Conservation (phyloP, 305 asterid genomes). For the Andrographis paniculata region DNA sequence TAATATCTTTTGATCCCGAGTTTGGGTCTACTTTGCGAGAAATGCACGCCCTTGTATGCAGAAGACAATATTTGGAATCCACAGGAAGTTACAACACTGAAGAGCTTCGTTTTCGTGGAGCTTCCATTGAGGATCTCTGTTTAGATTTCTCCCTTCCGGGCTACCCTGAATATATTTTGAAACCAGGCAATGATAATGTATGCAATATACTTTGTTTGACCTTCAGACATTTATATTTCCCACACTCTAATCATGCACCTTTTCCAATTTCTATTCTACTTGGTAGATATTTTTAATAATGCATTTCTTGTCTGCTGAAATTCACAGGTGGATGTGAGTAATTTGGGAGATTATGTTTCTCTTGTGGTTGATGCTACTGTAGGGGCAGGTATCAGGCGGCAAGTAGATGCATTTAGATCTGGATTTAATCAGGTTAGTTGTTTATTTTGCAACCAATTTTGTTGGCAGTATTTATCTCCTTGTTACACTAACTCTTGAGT, state of each 20-base stretch:
- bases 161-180: conserved; percentile 72
- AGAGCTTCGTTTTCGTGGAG: conserved; percentile 65
- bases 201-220: conserved; percentile 12
- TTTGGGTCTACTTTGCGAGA: conserved; percentile 86
- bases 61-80: conserved; percentile 62
- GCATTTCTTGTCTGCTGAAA: no score
- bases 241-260: background rate
- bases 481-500: background rate
- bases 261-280: background rate
- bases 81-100: conserved; percentile 39
- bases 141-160: conserved; percentile 96
- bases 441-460: conserved; percentile 8
- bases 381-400: conserved; percentile 69
- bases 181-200: conserved; percentile 67
- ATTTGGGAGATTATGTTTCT: conserved; percentile 76
- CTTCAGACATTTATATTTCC: background rate
- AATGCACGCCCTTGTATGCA: conserved; percentile 75
- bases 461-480: conserved; percentile 7
- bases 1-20: conserved; percentile 67
- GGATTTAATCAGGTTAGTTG: conserved; percentile 87
- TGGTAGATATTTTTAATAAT: background rate
- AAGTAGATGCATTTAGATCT: conserved; percentile 89
- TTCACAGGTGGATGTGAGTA: conserved; percentile 67
- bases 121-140: conserved; percentile 77
- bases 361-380: conserved; percentile 88